Evolutionary conservation across 257 asterid species (phyloP).

Genomic region (Salvia hispanica): DNA sequence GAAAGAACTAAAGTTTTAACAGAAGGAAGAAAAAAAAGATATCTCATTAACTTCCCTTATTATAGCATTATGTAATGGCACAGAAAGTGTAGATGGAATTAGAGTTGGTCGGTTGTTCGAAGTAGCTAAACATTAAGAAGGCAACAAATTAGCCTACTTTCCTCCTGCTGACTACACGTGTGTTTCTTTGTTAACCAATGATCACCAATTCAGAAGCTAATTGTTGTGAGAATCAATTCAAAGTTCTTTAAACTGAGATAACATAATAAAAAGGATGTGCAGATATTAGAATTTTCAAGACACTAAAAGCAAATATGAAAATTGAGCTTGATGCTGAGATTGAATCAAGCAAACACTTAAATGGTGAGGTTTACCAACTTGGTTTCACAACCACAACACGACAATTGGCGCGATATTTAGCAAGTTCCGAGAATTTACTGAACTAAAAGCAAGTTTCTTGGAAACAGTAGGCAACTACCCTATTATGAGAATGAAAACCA

Average conservation of each 20-base stretch:
- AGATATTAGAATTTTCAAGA: neutral
- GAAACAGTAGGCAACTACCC: neutral
- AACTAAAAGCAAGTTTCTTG: slow-evolving; percentile 5
- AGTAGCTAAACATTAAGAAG: neutral
- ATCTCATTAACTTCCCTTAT: too few species aligned
- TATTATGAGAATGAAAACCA: neutral
- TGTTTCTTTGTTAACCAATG: neutral
- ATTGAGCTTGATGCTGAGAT: neutral
- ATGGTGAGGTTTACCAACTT: slow-evolving; percentile 15
- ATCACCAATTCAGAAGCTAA: slow-evolving; percentile 5
- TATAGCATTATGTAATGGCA: neutral
- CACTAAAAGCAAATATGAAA: neutral
- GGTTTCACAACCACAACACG: neutral
- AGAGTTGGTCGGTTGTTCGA: neutral
- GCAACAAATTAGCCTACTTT: neutral
- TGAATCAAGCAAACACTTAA: slow-evolving; percentile 4
- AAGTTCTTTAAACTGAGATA: neutral
- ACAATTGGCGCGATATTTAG: neutral
- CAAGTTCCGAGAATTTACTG: neutral
- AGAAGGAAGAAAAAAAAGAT: too few species aligned
- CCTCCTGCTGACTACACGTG: neutral
- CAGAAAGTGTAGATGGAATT: neutral
- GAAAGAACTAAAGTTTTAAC: too few species aligned
- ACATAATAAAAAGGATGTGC: neutral
- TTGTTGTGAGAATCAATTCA: neutral